phyloP scores from a whole-genome alignment of 345 rosid species.

The Hypericum perforatum region DNA sequence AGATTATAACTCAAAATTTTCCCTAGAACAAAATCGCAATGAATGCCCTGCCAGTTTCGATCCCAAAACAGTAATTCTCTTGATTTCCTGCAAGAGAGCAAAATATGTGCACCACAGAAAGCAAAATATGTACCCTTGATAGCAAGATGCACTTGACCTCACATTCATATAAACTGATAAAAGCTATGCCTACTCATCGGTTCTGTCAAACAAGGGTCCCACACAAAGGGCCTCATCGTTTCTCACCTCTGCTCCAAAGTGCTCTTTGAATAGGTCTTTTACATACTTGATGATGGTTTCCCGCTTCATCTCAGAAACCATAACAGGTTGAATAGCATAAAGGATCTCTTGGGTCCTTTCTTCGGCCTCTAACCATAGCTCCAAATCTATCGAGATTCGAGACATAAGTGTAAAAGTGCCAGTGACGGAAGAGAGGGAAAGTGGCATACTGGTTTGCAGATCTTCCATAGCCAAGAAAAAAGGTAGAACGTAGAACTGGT shows the following conservation, averaged over 20 bases:
- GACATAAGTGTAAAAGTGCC: conserved; percentile 17
- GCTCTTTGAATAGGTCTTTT: conserved; percentile 38
- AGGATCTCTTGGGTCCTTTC: conserved; percentile 66
- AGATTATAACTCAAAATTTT: too few species aligned
- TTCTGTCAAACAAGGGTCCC: too few species aligned
- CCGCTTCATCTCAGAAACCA: conserved; percentile 57
- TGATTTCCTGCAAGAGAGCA: too few species aligned
- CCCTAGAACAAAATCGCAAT: too few species aligned
- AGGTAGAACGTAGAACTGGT: too few species aligned
- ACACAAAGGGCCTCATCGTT: not conserved
- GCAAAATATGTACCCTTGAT: too few species aligned
- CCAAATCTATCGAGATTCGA: conserved; percentile 37
- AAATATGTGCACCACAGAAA: too few species aligned
- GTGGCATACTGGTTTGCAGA: conserved; percentile 35
- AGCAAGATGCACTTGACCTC: too few species aligned
- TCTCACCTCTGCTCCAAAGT: conserved; percentile 62
- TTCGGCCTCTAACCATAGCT: conserved; percentile 68
- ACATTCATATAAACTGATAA: too few species aligned
- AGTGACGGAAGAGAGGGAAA: conserved; percentile 28
- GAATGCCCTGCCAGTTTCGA: too few species aligned
- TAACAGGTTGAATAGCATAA: conserved; percentile 46
- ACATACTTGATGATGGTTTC: conserved; percentile 51
- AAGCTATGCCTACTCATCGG: too few species aligned
- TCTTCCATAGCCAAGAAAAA: conserved; percentile 39
- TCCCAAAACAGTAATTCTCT: too few species aligned